Conservation (phyloP, 495 filamentous ascomycete species). For the Lasiosphaeris hirsuta region DNA sequence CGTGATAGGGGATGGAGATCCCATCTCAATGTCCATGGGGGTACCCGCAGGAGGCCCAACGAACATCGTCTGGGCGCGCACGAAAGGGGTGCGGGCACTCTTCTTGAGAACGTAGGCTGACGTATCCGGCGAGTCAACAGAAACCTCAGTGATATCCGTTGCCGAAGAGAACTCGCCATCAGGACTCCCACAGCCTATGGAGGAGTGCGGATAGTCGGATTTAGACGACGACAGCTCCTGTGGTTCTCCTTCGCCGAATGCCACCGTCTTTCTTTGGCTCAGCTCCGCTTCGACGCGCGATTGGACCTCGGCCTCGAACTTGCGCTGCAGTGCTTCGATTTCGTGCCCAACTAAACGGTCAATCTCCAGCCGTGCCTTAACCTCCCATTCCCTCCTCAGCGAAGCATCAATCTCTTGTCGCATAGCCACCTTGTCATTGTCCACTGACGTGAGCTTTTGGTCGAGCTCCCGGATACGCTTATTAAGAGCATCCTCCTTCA, state of each 20-base stretch:
- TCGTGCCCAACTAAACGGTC: constrained; percentile 71
- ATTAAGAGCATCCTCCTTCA: constrained; percentile 59
- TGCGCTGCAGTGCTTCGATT: constrained; percentile 65
- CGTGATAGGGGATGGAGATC: constrained; percentile 79
- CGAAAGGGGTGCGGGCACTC: constrained; percentile 62
- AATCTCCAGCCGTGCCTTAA: constrained; percentile 85
- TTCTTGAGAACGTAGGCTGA: constrained; percentile 52
- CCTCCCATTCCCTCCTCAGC: constrained; percentile 85
- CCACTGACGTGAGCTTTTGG: constrained; percentile 54
- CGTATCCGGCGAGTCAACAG: constrained; percentile 52
- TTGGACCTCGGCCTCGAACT: constrained; percentile 66
- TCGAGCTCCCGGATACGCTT: constrained; percentile 64
- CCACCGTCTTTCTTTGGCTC: constrained; percentile 35
- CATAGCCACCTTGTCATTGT: constrained; percentile 60
- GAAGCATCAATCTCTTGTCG: constrained; percentile 70
- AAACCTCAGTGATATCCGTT: constrained; percentile 69
- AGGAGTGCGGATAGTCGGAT: constrained; percentile 48
- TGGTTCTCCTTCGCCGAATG: constrained; percentile 28
- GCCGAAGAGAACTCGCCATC: constrained; percentile 69
- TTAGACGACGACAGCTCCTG: constrained; percentile 33
- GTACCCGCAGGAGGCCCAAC: constrained; percentile 53
- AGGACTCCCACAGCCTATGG: constrained; percentile 45
- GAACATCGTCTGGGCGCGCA: constrained; percentile 79
- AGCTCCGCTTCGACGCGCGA: constrained; percentile 50
- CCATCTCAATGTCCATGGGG: constrained; percentile 86